These are phyloP conservation scores for Tricladium varicosporioides DNA, from an alignment of 2,329 filamentous ascomycete genomes.

Conservation along the genomic window DNA sequence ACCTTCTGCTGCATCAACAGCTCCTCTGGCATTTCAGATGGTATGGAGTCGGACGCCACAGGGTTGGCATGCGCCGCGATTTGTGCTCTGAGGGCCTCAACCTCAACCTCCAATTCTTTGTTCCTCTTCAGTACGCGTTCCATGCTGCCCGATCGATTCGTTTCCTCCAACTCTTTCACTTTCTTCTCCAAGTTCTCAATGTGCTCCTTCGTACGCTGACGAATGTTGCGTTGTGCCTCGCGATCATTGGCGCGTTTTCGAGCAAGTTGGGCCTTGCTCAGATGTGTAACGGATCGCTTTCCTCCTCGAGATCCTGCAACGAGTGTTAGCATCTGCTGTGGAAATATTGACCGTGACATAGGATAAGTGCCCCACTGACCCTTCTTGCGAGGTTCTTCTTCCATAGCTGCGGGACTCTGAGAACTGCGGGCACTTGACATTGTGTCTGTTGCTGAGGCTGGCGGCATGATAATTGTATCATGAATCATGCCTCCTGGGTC, in stretches of 20 bases:
- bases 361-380: slow-evolving; percentile 3
- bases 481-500: slow-evolving; percentile 1
- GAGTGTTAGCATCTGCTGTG: slow-evolving; percentile 2
- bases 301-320: slow-evolving; percentile 39
- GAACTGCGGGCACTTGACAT: slow-evolving; percentile 17
- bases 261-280: slow-evolving; percentile 83
- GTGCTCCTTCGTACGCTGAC: slow-evolving; percentile 81
- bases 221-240: slow-evolving; percentile 84
- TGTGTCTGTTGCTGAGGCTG: slow-evolving; percentile 7
- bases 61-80: slow-evolving; percentile 16
- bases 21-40: slow-evolving; percentile 24
- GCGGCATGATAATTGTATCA: slow-evolving; percentile 2
- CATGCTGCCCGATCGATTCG: slow-evolving; percentile 40
- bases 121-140: slow-evolving; percentile 36
- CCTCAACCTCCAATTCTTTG: slow-evolving; percentile 29
- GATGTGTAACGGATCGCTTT: slow-evolving; percentile 77
- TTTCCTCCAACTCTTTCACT: slow-evolving; percentile 31
- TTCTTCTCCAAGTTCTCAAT: slow-evolving; percentile 48
- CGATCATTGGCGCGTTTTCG: slow-evolving; percentile 90
- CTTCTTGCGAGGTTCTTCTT: slow-evolving; percentile 21
- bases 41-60: slow-evolving; percentile 10
- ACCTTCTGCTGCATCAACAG: slow-evolving; percentile 25
- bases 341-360: neutral
- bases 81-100: slow-evolving; percentile 29
- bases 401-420: slow-evolving; percentile 9